phyloP scores from a whole-genome alignment of 192 early-diverging fungal genomes.

The Umbelopsis sp. region DNA sequence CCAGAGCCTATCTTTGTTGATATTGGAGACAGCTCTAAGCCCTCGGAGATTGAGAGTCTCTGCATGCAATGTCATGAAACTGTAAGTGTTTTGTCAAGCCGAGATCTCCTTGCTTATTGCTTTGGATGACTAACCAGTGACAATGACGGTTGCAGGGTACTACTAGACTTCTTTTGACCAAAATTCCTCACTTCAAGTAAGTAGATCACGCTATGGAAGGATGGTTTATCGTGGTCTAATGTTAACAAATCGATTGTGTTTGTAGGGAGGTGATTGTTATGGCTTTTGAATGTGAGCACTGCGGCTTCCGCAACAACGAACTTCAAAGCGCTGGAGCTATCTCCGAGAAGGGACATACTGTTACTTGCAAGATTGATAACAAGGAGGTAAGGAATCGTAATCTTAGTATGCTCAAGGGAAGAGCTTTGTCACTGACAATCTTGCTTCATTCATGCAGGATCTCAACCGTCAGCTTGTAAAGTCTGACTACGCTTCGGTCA shows the following conservation, averaged over 20 bases:
- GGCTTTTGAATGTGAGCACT: slow-evolving; percentile 89
- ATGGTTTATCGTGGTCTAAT: background rate
- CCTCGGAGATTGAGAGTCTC: slow-evolving; percentile 85
- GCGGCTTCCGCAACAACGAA: slow-evolving; percentile 88
- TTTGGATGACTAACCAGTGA: slow-evolving; percentile 6
- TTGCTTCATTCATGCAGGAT: slow-evolving; percentile 49
- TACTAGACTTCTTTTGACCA: slow-evolving; percentile 84
- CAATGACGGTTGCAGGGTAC: slow-evolving; percentile 58
- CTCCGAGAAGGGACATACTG: slow-evolving; percentile 78
- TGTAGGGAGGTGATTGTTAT: slow-evolving; percentile 64
- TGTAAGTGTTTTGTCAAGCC: slow-evolving; percentile 39
- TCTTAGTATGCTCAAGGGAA: background rate
- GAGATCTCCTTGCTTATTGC: background rate
- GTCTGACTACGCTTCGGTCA: slow-evolving; percentile 76
- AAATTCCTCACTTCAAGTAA: slow-evolving; percentile 93
- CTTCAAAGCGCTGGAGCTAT: slow-evolving; percentile 83
- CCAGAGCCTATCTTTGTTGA: slow-evolving; percentile 66
- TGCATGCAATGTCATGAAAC: slow-evolving; percentile 92
- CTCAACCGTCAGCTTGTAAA: slow-evolving; percentile 92
- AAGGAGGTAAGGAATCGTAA: slow-evolving; percentile 49
- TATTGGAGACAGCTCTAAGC: slow-evolving; percentile 64
- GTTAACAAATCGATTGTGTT: background rate
- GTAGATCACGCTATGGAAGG: slow-evolving; percentile 42
- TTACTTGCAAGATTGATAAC: slow-evolving; percentile 61
- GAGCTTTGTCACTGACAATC: background rate